Evolutionary conservation across 345 rosid genomes (phyloP), one percentile per base, ranked within the genome.

Genomic region (Tarenaya hassleriana): DNA sequence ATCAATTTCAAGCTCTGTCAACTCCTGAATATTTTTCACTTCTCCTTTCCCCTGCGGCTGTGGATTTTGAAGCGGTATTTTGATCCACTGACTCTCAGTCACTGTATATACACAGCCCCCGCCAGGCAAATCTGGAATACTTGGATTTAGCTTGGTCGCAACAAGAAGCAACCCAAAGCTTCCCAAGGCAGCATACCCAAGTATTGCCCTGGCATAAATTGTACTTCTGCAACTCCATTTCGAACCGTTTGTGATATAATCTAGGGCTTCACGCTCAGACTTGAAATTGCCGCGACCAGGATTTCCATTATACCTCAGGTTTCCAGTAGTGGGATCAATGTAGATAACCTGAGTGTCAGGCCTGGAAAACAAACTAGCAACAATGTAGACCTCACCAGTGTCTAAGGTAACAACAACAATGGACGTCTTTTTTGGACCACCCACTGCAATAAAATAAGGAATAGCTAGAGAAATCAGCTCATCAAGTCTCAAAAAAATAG

Each of bases 41-140:
- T 92, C 96, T 50, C 94, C 95, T 75, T 88, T 92, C 56, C 92
- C 95, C 63, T 77, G 95, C 34, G 78, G 73, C 69, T 79, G 80
- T 63, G 96, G 88, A 71, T 84, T 76, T 42, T 82, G 75, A 56
- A 88, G 88, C 19, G 94, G 56, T 63, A 81, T 64, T 69, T 85
- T 92, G 50, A 88, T 75, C 98, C 98, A 84, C 17, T 84, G 90
- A 67, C 83, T 92, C 79, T 87, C 94, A 7, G 62, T 12, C 18
- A 92, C 96, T 0, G 96, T 88, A 65, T 75, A 83, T 11, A 88
- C 77, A 62, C 88, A 81, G 50, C 95, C 96, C 16, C 98, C 98
- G 31, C 98, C 98, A 60, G 98, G 98, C 65, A 91, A 67, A 63
- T 75, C 60, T 7, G 79, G 90, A 61, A 91, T 73, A 63, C 80